These are phyloP conservation scores for Penicillium sp. DNA, from an alignment of 2,329 filamentous ascomycete species.

Conservation along the genomic window DNA sequence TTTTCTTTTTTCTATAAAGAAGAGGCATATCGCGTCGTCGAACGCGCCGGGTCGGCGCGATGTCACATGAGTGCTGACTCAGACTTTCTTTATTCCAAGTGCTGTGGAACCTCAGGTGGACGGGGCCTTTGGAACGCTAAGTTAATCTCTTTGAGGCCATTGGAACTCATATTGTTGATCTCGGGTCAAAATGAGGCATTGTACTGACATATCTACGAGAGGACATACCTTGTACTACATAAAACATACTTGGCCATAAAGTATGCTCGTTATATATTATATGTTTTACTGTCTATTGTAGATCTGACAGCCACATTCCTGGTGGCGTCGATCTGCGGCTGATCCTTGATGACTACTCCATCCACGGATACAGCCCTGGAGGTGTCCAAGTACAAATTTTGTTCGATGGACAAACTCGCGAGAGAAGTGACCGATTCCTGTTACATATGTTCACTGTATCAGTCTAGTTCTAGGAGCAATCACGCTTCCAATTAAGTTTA, in stretches of 20 bases:
- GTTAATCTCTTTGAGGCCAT: background rate
- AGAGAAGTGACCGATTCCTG: background rate
- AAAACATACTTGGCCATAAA: background rate
- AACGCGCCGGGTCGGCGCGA: constrained; percentile 1
- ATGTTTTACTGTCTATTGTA: background rate
- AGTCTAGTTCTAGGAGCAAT: constrained; percentile 3
- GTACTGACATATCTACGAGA: background rate
- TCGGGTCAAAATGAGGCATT: background rate
- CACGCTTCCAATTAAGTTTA: background rate
- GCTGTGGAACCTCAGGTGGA: background rate
- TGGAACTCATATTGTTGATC: background rate
- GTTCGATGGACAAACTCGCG: background rate
- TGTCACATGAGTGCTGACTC: constrained; percentile 18
- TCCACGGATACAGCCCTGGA: background rate
- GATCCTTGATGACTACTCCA: background rate
- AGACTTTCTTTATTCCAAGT: background rate
- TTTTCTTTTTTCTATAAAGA: background rate
- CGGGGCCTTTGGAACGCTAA: background rate
- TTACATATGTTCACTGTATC: background rate
- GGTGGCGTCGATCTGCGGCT: constrained; percentile 4
- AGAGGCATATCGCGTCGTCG: background rate
- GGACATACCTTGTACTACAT: background rate
- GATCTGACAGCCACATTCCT: constrained; percentile 5
- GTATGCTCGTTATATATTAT: background rate
- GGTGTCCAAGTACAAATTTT: background rate